Evolutionary conservation across 345 rosid species (phyloP).

Genomic region (Corchorus olitorius): DNA sequence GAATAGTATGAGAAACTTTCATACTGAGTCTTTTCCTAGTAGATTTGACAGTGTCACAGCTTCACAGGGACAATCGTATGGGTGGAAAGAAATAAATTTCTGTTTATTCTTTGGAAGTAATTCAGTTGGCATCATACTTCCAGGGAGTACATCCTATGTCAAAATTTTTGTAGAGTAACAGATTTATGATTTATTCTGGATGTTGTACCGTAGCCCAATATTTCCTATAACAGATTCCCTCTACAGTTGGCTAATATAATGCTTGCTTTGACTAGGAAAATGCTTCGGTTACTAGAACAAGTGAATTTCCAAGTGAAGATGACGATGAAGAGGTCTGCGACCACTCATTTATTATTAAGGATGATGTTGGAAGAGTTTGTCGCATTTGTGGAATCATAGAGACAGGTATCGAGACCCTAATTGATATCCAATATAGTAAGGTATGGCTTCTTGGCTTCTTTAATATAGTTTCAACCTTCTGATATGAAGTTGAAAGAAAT

Average conservation of each 20-base stretch:
- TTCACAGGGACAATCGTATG: no score
- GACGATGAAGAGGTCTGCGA: conserved; percentile 48
- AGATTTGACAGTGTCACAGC: background rate
- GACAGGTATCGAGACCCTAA: conserved; percentile 55
- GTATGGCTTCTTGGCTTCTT: conserved; percentile 28
- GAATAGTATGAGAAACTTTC: no score
- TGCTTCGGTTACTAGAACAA: conserved; percentile 34
- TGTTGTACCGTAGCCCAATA: background rate
- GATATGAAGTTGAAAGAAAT: background rate
- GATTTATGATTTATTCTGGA: background rate
- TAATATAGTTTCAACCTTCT: background rate
- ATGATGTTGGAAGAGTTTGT: conserved; percentile 68
- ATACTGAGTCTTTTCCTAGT: background rate
- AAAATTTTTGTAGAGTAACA: background rate
- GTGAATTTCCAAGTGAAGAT: conserved; percentile 35
- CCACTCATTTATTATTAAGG: conserved; percentile 63
- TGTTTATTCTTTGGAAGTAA: background rate
- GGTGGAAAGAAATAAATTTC: no score
- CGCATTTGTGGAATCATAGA: conserved; percentile 62
- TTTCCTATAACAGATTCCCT: background rate
- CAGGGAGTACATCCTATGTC: background rate
- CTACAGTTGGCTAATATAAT: conserved; percentile 8
- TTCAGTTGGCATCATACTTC: background rate
- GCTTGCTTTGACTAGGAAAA: conserved; percentile 40
- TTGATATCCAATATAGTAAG: conserved; percentile 61